Evolutionary conservation across 306 rosid genomes (phyloP).

Genomic region (Acacia crassicarpa): DNA sequence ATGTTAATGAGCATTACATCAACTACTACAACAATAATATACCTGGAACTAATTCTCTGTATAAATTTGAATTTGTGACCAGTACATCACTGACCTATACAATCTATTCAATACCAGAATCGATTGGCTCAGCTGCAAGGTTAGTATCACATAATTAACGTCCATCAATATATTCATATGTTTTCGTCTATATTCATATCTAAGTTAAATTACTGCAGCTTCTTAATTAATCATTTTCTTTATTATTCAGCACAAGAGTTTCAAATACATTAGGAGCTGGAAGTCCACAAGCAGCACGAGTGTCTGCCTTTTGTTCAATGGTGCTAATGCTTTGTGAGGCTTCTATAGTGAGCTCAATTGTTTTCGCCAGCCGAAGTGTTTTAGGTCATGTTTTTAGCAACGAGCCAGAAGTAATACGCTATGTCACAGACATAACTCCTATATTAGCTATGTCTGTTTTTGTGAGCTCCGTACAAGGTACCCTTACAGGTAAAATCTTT

Average conservation of each 20-base stretch:
- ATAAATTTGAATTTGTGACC: constrained; percentile 15
- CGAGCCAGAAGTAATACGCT: not conserved
- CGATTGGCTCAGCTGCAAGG: constrained; percentile 82
- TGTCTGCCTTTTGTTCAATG: not conserved
- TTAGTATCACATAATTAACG: constrained; percentile 24
- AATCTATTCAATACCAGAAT: constrained; percentile 63
- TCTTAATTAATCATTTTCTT: not conserved
- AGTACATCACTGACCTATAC: constrained; percentile 50
- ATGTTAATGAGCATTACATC: not conserved
- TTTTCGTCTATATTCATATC: not conserved
- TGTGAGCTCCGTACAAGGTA: constrained; percentile 4
- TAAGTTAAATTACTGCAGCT: not conserved
- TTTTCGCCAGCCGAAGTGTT: not conserved
- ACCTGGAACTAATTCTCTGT: not conserved
- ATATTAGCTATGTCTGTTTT: not conserved
- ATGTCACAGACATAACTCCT: not conserved
- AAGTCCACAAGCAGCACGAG: not conserved
- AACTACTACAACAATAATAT: not conserved
- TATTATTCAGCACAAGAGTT: constrained; percentile 4
- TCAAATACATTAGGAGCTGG: constrained; percentile 1
- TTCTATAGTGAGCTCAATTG: not conserved
- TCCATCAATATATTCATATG: not conserved
- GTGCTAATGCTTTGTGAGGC: not conserved
- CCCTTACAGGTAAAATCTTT: not conserved
- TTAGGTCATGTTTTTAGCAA: constrained; percentile 4